Conservation (phyloP, 2,329 filamentous ascomycete genomes). For the Diaporthe vaccinii region DNA sequence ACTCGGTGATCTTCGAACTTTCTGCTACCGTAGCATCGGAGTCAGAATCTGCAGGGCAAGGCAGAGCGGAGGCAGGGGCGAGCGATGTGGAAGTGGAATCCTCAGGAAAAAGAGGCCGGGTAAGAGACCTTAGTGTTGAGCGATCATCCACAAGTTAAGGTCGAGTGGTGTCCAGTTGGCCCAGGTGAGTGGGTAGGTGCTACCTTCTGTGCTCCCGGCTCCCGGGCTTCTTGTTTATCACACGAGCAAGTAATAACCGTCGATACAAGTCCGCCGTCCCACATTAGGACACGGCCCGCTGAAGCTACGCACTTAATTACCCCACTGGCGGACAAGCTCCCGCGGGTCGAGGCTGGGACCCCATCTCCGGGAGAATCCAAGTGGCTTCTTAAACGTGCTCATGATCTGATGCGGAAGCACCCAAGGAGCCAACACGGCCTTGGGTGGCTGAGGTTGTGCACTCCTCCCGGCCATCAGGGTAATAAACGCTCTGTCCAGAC, state of each 20-base stretch:
- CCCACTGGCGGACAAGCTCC: constrained; percentile 21
- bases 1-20: not conserved
- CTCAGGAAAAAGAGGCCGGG: not conserved
- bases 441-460: not conserved
- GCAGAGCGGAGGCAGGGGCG: not conserved
- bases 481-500: not conserved
- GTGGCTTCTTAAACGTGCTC: constrained; percentile 25
- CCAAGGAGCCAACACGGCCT: constrained; percentile 7
- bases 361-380: constrained; percentile 26
- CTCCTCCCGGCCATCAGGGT: not conserved
- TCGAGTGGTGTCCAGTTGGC: constrained; percentile 3
- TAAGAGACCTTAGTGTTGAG: not conserved
- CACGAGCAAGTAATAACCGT: constrained; percentile 30
- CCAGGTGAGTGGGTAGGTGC: constrained; percentile 21
- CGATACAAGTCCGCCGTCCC: constrained; percentile 11
- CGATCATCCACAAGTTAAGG: not conserved
- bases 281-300: constrained; percentile 18
- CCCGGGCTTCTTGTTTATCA: constrained; percentile 18
- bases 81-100: not conserved
- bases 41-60: not conserved
- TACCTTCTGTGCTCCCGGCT: constrained; percentile 22
- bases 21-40: constrained; percentile 19
- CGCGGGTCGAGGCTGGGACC: not conserved
- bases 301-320: not conserved
- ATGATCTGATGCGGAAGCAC: constrained; percentile 24